phyloP scores from a whole-genome alignment of 2,329 filamentous ascomycete species.

The Colletotrichum phormii region DNA sequence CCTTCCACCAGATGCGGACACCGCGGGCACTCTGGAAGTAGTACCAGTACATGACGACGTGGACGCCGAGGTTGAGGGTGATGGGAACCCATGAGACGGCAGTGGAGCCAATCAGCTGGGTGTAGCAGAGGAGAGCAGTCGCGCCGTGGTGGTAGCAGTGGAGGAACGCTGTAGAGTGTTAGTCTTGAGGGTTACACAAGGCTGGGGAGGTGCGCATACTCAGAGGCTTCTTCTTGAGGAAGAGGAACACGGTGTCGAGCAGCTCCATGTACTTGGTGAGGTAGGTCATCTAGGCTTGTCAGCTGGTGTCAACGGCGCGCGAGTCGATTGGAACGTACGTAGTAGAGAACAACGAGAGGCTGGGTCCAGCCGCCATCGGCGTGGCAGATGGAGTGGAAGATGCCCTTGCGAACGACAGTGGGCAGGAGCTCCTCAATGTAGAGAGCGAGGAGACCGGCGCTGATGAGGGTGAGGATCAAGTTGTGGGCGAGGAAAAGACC shows the following conservation, averaged over 20 bases:
- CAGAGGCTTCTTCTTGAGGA: constrained; percentile 99
- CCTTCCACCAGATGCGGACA: constrained; percentile 99
- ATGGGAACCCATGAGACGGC: constrained; percentile 96
- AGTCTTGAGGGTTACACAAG: constrained; percentile 40
- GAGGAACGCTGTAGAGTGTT: constrained; percentile 78
- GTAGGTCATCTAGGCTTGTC: constrained; percentile 82
- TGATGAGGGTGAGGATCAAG: constrained; percentile 90
- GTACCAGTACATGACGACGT: constrained; percentile 99
- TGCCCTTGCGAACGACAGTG: constrained; percentile 80
- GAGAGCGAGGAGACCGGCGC: constrained; percentile 80
- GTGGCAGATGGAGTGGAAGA: constrained; percentile 92
- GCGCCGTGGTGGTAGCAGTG: constrained; percentile 99
- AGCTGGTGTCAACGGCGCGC: constrained; percentile 14
- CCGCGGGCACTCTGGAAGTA: constrained; percentile 99
- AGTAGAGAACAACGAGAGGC: constrained; percentile 93
- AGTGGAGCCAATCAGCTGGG: constrained; percentile 92
- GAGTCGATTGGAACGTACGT: constrained; percentile 70
- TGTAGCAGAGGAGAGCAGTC: constrained; percentile 97
- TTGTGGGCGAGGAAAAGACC: constrained; percentile 95
- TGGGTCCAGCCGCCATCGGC: constrained; percentile 90
- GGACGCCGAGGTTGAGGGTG: constrained; percentile 89
- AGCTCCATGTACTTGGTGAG: constrained; percentile 98
- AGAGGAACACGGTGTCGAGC: constrained; percentile 94
- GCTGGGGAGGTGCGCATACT: constrained; percentile 62
- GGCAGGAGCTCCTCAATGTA: constrained; percentile 93